Evolutionary conservation across 2,329 filamentous ascomycete species (phyloP).

Genomic region (Colletotrichum truncatum): DNA sequence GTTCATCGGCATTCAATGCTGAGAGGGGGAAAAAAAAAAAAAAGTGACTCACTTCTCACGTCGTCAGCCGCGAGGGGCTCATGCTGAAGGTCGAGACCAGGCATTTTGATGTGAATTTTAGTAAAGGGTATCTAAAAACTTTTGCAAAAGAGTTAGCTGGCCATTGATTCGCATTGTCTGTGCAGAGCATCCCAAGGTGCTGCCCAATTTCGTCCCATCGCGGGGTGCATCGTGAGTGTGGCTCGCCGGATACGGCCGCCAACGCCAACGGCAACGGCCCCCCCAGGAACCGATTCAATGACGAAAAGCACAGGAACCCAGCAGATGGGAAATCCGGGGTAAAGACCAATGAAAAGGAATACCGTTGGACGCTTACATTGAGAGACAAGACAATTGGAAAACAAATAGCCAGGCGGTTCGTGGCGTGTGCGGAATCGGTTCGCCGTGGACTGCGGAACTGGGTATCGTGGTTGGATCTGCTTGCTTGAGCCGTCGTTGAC

Average conservation of each 20-base stretch:
- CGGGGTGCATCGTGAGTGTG: constrained; percentile 15
- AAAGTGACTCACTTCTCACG: constrained; percentile 47
- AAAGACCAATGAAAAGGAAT: not conserved
- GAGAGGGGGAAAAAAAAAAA: not conserved
- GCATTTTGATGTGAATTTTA: constrained; percentile 42
- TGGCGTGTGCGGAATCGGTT: not conserved
- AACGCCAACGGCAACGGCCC: not conserved
- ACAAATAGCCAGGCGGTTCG: not conserved
- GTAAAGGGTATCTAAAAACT: constrained; percentile 22
- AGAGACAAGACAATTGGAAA: not conserved
- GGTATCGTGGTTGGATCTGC: constrained; percentile 25
- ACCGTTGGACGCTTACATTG: not conserved
- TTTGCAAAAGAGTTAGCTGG: not conserved
- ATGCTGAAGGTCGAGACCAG: constrained; percentile 48
- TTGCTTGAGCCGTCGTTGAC: constrained; percentile 32
- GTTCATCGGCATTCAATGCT: not conserved
- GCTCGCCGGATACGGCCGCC: not conserved
- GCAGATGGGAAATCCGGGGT: not conserved
- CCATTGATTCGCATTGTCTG: not conserved
- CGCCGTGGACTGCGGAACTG: constrained; percentile 20
- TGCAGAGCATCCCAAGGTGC: not conserved
- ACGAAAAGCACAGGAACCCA: not conserved
- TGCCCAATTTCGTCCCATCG: not conserved
- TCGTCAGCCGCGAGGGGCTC: constrained; percentile 54
- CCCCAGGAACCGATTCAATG: not conserved